Percentiles rank a stretch among this genome's conserved stretches.
These are phyloP conservation scores for Lignosus rhinocerotis DNA, from an alignment of 1,284 basidiomycete species.

Conservation along the genomic window DNA sequence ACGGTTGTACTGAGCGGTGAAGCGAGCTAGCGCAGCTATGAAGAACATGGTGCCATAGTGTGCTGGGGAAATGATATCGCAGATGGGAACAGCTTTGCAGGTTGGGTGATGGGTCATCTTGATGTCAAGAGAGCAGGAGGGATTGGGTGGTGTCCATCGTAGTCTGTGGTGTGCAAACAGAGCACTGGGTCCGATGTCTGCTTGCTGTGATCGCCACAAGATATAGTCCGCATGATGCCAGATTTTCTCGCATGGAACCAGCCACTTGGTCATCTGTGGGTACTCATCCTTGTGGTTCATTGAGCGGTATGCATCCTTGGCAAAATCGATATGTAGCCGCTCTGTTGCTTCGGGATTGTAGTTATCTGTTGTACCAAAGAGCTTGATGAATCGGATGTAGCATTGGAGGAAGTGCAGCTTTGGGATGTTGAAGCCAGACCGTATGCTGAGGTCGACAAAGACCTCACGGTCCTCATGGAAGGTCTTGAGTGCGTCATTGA, in stretches of 20 bases:
- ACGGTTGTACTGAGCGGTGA: neutral
- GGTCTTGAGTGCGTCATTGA: neutral
- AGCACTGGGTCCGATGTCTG: neutral
- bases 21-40: neutral
- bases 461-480: constrained; percentile 35
- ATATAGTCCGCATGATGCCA: constrained; percentile 26
- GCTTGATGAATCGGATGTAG: constrained; percentile 28
- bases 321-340: constrained; percentile 25
- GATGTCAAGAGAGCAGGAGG: neutral
- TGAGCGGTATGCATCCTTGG: constrained; percentile 17
- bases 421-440: constrained; percentile 31
- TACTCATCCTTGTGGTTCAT: constrained; percentile 32
- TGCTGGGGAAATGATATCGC: neutral
- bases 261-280: constrained; percentile 38
- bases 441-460: constrained; percentile 29
- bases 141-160: neutral
- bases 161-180: neutral
- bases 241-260: constrained; percentile 34
- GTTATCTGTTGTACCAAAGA: constrained; percentile 28
- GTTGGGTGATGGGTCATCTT: constrained; percentile 1
- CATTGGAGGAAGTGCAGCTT: constrained; percentile 32
- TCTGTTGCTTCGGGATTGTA: constrained; percentile 27
- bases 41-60: neutral
- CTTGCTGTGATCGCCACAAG: neutral
- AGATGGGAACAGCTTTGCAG: neutral